Percentiles rank a stretch among this genome's conserved stretches.
Evolutionary conservation across 2,329 filamentous ascomycete genomes (phyloP).

Genomic region (Aspergillus hiratsukae): DNA sequence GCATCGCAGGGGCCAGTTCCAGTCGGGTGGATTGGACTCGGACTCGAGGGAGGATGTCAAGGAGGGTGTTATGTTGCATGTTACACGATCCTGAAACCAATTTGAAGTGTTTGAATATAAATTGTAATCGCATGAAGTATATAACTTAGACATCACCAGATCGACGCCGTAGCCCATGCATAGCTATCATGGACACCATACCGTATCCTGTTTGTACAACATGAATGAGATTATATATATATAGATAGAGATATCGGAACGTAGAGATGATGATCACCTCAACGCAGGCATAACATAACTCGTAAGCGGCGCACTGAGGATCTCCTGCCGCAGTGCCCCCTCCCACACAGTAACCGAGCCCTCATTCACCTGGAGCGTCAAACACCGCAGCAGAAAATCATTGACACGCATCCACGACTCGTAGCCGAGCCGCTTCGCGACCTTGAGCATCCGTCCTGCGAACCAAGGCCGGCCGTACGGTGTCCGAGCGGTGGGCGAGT

Average conservation of each 20-base stretch:
- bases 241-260: background rate
- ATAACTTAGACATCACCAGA: background rate
- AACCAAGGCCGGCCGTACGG: slow-evolving; percentile 36
- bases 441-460: slow-evolving; percentile 37
- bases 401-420: slow-evolving; percentile 33
- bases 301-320: slow-evolving; percentile 33
- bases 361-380: slow-evolving; percentile 26
- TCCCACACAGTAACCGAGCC: slow-evolving; percentile 27
- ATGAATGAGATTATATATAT: background rate
- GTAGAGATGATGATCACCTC: slow-evolving; percentile 1
- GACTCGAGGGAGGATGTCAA: background rate
- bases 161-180: background rate
- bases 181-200: background rate
- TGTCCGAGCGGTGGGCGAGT: slow-evolving; percentile 20
- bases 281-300: slow-evolving; percentile 29
- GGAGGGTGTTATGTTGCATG: background rate
- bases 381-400: slow-evolving; percentile 33
- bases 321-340: slow-evolving; percentile 30
- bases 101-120: background rate
- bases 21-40: background rate
- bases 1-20: background rate
- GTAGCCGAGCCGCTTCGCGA: slow-evolving; percentile 33
- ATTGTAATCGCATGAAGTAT: background rate
- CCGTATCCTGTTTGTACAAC: background rate
- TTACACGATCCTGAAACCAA: background rate